Evolutionary conservation across 768 basidiomycete species (phyloP).

Genomic region (Lactarius quietus): DNA sequence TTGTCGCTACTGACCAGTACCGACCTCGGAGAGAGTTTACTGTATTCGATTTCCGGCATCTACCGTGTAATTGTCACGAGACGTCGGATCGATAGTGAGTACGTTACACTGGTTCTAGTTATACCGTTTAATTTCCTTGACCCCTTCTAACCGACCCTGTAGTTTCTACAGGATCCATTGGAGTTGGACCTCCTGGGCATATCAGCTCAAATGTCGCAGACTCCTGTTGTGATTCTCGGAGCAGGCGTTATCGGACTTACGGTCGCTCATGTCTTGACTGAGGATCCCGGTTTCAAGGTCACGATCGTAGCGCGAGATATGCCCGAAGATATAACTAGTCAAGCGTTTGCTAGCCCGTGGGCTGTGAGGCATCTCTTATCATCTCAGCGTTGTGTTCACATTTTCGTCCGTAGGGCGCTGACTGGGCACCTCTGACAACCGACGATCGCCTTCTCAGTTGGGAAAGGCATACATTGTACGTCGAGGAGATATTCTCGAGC

Average conservation of each 20-base stretch:
- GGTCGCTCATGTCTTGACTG: constrained; percentile 37
- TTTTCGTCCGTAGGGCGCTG: constrained; percentile 39
- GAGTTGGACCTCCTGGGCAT: constrained; percentile 4
- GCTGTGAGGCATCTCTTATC: constrained; percentile 35
- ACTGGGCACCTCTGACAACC: constrained; percentile 42
- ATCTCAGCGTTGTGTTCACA: neutral
- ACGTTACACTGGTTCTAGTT: too few relatives aligned
- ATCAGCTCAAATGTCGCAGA: constrained; percentile 9
- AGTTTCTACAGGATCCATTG: neutral
- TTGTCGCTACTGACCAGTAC: too few relatives aligned
- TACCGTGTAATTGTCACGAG: too few relatives aligned
- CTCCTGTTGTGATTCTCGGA: constrained; percentile 38
- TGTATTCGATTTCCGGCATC: too few relatives aligned
- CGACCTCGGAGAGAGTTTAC: too few relatives aligned
- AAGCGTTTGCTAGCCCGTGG: constrained; percentile 50
- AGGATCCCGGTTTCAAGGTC: constrained; percentile 30
- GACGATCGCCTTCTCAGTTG: constrained; percentile 37
- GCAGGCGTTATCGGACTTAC: constrained; percentile 46
- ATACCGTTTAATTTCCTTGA: too few relatives aligned
- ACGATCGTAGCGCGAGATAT: constrained; percentile 39
- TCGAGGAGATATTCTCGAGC: neutral
- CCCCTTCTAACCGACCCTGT: neutral
- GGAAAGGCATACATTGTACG: constrained; percentile 45
- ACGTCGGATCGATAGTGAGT: too few relatives aligned
- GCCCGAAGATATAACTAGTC: constrained; percentile 40